Base-by-base conservation (phyloP, 2,329 filamentous ascomycete species). In the Fusarium sp. region DNA sequence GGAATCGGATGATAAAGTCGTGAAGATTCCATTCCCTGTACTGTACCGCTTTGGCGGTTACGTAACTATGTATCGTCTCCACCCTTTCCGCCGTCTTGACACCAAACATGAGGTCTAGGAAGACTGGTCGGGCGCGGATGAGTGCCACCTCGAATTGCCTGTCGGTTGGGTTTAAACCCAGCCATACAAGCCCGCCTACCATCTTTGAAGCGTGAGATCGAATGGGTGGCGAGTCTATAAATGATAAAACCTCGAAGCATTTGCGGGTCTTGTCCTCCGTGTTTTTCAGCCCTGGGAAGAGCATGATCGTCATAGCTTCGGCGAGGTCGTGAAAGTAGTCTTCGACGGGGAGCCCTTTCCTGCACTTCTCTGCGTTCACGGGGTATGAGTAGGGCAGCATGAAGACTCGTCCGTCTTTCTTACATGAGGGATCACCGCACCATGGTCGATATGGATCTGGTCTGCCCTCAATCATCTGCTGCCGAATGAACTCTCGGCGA, bases 161-260 rank as follows among this genome's bases (percentile, higher is more conserved):
- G 10, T 63, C 50, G 11, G 50, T 24, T 14, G 59, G 31, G 8
- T 43, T n/a, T 6, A 75, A 29, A 2, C 37, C 4, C 5, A 56
- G 61, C 48, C 13, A 43, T 27, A n/a, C 11, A 29, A n/a, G 6
- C 6, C 48, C 27, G 5, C 10, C 16, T 5, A 48, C 18, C 20
- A 64, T 71, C 31, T 22, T 35, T 2, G 10, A 18, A 6, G 62
- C 43, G 8, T 18, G 8, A n/a, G 62, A 39, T 37, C 73, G 67
- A 3, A 80, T 75, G 27, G 77, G 76, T 6, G 79, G 79, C 2
- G 78, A 81, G 20, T 73, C 69, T 7, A 77, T 39, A 35, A 80
- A 81, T 1, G 79, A 76, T 52, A 76, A 29, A 5, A 80, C 31
- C 20, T 65, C 71, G 7, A 64, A 63, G 3, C 37, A 18, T n/a